Conservation (phyloP, 2,329 filamentous ascomycete genomes). For the Epichloe brachyelytri region DNA sequence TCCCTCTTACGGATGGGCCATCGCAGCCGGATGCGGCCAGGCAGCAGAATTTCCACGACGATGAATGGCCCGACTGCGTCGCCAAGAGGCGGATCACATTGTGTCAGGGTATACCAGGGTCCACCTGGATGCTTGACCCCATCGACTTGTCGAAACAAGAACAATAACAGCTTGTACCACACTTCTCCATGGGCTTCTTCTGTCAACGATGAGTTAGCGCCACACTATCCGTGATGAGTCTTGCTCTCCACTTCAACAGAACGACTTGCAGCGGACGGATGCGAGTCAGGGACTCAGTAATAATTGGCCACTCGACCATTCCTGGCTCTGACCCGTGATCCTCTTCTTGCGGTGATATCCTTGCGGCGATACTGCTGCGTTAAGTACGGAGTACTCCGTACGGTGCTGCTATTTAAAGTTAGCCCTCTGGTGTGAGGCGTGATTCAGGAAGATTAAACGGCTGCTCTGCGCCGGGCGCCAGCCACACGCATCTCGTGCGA, state of each 20-base stretch:
- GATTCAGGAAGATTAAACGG: too few species aligned
- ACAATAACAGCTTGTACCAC: neutral
- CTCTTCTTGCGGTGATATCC: too few species aligned
- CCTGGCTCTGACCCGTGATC: neutral
- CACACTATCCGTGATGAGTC: neutral
- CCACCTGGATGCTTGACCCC: neutral
- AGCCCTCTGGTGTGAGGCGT: too few species aligned
- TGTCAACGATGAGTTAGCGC: neutral
- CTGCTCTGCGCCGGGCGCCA: too few species aligned
- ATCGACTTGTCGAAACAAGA: neutral
- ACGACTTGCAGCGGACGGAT: neutral
- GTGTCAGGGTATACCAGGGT: neutral
- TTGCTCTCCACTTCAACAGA: neutral
- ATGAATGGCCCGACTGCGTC: constrained; percentile 12
- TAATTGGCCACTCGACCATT: too few species aligned
- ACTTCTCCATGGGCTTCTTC: neutral
- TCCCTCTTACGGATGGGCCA: too few species aligned
- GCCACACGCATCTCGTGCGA: too few species aligned
- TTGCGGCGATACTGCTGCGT: too few species aligned
- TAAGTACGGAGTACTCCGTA: too few species aligned
- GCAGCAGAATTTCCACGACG: constrained; percentile 18
- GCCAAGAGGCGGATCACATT: neutral
- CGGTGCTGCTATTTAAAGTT: too few species aligned
- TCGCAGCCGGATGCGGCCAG: constrained; percentile 8
- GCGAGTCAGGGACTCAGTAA: too few species aligned